phyloP scores from a whole-genome alignment of 2,329 filamentous ascomycete species.

The Alternaria postmessia region DNA sequence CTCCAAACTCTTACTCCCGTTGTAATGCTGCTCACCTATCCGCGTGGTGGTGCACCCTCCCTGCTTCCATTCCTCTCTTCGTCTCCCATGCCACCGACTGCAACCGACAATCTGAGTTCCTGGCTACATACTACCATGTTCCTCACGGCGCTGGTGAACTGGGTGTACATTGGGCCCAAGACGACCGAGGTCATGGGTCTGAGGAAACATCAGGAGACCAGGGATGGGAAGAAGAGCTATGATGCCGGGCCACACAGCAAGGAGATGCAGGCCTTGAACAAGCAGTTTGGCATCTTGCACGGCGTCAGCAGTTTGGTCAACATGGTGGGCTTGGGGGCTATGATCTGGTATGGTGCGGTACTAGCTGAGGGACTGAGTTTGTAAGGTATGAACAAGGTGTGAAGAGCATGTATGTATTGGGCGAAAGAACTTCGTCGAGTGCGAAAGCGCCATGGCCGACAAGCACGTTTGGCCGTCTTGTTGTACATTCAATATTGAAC shows the following conservation, averaged over 20 bases:
- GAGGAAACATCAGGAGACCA: conserved; percentile 83
- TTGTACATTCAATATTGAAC: conserved; percentile 7
- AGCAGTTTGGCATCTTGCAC: conserved; percentile 76
- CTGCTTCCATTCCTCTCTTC: conserved; percentile 15
- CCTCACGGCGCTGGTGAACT: conserved; percentile 74
- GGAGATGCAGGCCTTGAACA: conserved; percentile 72
- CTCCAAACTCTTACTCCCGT: conserved; percentile 80
- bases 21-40: conserved; percentile 80
- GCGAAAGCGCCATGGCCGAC: not conserved
- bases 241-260: conserved; percentile 80
- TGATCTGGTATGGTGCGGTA: conserved; percentile 79
- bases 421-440: too few species aligned
- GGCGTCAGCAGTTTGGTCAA: conserved; percentile 84
- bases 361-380: conserved; percentile 58
- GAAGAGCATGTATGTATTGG: not conserved
- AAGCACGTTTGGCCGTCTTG: not conserved
- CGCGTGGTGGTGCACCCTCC: conserved; percentile 47
- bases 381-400: not conserved
- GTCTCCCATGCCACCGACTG: conserved; percentile 1
- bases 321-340: conserved; percentile 72
- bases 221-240: conserved; percentile 87
- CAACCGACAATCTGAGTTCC: conserved; percentile 30
- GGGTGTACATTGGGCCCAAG: conserved; percentile 74
- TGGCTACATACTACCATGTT: conserved; percentile 75
- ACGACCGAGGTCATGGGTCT: conserved; percentile 78